These are phyloP conservation scores for Diutina siamensis DNA, from an alignment of 1,139 yeast genomes.

Conservation along the genomic window DNA sequence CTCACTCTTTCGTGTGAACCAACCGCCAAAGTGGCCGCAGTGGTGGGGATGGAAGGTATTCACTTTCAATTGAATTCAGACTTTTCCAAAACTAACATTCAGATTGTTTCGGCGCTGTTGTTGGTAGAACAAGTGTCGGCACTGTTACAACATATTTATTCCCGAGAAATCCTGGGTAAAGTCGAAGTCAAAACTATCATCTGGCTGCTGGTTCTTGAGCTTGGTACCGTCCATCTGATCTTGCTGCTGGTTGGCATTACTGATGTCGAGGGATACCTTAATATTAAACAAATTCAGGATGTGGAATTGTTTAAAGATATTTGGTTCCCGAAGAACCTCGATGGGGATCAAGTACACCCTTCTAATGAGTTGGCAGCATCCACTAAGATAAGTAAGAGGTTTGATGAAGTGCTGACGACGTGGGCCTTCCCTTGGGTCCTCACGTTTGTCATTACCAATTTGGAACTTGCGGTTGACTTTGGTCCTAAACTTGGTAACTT, in stretches of 20 bases:
- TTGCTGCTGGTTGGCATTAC: slow-evolving; percentile 44
- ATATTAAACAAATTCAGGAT: slow-evolving; percentile 80
- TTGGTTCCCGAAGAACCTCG: slow-evolving; percentile 48
- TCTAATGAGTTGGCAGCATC: background rate
- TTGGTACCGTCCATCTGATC: slow-evolving; percentile 25
- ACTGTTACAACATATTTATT: slow-evolving; percentile 79
- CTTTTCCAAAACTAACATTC: background rate
- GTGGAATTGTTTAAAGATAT: slow-evolving; percentile 72
- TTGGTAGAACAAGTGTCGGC: slow-evolving; percentile 33
- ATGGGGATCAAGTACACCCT: background rate
- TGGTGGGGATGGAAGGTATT: slow-evolving; percentile 33
- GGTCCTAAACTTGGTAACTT: slow-evolving; percentile 77
- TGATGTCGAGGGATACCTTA: slow-evolving; percentile 52
- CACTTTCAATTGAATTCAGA: background rate
- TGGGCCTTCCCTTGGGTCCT: slow-evolving; percentile 70
- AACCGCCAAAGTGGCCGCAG: slow-evolving; percentile 82
- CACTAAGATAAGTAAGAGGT: slow-evolving; percentile 33
- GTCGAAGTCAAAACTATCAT: slow-evolving; percentile 43
- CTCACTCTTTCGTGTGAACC: slow-evolving; percentile 84
- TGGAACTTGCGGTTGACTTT: slow-evolving; percentile 52
- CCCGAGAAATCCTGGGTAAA: slow-evolving; percentile 80
- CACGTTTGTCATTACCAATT: slow-evolving; percentile 42
- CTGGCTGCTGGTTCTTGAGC: slow-evolving; percentile 26
- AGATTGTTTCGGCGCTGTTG: background rate
- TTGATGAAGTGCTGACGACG: slow-evolving; percentile 34